Conservation (phyloP, 129 eudicot species). For the Artemisia tridentata region DNA sequence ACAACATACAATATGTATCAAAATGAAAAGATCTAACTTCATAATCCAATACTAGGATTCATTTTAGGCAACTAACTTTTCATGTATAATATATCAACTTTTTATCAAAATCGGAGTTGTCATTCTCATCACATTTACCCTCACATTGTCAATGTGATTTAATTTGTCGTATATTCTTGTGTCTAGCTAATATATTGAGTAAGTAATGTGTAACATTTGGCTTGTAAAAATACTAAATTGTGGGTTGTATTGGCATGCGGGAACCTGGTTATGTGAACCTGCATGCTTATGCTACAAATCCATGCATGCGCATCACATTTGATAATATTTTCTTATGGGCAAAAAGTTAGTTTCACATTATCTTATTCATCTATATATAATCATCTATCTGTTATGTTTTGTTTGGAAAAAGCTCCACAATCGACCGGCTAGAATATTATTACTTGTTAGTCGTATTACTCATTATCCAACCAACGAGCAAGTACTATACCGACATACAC, state of each 20-base stretch:
- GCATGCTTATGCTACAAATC: conserved; percentile 32
- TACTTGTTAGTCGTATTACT: too few relatives aligned
- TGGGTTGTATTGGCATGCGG: conserved; percentile 33
- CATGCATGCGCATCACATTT: conserved; percentile 30
- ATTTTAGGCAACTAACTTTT: conserved; percentile 4
- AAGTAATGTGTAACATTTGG: conserved; percentile 12
- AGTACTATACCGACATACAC: not conserved
- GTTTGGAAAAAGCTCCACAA: conserved; percentile 7
- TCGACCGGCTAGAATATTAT: conserved; percentile 16
- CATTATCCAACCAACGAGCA: not conserved
- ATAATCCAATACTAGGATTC: not conserved
- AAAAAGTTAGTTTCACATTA: conserved; percentile 17
- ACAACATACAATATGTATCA: too few relatives aligned
- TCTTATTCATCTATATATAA: not conserved
- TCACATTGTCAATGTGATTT: conserved; percentile 6
- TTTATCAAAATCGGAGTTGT: too few relatives aligned
- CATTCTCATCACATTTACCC: too few relatives aligned
- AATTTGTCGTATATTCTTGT: too few relatives aligned
- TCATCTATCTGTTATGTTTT: conserved; percentile 11
- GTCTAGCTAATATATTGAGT: not conserved
- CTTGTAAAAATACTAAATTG: not conserved
- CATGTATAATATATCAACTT: not conserved
- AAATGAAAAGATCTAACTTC: too few relatives aligned
- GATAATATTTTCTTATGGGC: conserved; percentile 1
- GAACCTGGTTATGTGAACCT: conserved; percentile 37